phyloP scores from a whole-genome alignment of 768 basidiomycete species.

The Amanita polypyramis region DNA sequence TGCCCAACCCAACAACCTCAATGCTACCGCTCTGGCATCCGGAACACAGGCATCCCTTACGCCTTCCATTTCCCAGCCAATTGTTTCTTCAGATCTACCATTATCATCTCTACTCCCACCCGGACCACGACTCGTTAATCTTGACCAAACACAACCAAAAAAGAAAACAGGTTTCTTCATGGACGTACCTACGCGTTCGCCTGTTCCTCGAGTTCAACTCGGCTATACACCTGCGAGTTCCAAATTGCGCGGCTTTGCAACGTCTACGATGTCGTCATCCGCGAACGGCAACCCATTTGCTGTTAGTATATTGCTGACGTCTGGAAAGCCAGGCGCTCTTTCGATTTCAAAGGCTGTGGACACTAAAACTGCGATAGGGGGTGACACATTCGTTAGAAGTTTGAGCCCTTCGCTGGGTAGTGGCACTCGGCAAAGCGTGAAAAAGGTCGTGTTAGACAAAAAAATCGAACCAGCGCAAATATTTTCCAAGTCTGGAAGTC shows the following conservation, averaged over 20 bases:
- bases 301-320: slow-evolving; percentile 34
- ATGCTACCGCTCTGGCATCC: slow-evolving; percentile 29
- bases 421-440: slow-evolving; percentile 71
- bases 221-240: slow-evolving; percentile 59
- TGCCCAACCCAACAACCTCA: slow-evolving; percentile 22
- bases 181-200: slow-evolving; percentile 67
- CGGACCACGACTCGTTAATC: slow-evolving; percentile 50
- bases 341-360: slow-evolving; percentile 45
- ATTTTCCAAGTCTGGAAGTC: slow-evolving; percentile 41
- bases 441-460: slow-evolving; percentile 86
- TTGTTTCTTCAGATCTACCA: slow-evolving; percentile 51
- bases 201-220: slow-evolving; percentile 52
- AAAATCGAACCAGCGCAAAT: slow-evolving; percentile 68
- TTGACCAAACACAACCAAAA: slow-evolving; percentile 52
- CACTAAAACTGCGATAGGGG: slow-evolving; percentile 23
- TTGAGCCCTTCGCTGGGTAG: slow-evolving; percentile 59
- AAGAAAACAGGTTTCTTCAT: slow-evolving; percentile 71
- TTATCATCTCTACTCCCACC: slow-evolving; percentile 70
- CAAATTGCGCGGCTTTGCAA: slow-evolving; percentile 65
- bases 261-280: slow-evolving; percentile 30
- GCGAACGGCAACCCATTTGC: slow-evolving; percentile 26
- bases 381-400: slow-evolving; percentile 31
- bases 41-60: slow-evolving; percentile 53
- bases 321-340: slow-evolving; percentile 46
- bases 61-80: slow-evolving; percentile 84